Evolutionary conservation across 495 filamentous ascomycete species (phyloP), one percentile per base, ranked within the genome.

Genomic region (Aspergillus cristatus): DNA sequence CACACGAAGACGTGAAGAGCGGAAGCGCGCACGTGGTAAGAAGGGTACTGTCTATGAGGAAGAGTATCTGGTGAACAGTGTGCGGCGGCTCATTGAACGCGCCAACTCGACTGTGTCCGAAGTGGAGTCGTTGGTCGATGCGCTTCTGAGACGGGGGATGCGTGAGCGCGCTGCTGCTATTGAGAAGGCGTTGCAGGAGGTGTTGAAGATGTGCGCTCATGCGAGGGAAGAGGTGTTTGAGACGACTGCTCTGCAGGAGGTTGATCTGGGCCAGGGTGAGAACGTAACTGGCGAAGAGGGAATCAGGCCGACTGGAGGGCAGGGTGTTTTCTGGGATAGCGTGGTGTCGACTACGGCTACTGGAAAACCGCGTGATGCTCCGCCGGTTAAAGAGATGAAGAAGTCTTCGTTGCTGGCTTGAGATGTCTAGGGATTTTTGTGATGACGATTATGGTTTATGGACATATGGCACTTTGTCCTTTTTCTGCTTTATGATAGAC

Each of bases 41-140:
- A 95, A 96, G 69, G 91, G 91, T 12, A 94, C 81, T 29, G 82
- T 98, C 3, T 98, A 97, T 54, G 91, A 98, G 51, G 91, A 97
- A 56, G 91, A 96, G 60, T 97, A 98, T 55, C 70, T 98, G 8
- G 78, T 94, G 31, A 90, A 84, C 50, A 86, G 79, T 45, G 78
- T 95, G 24, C 70, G 81, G n/a, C 66, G 91, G 25, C 67, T 97
- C 28, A 75, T 94, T 15, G 86, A 94, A 52, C 70, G 89, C 14
- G 75, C 94, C n/a, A 86, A 88, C 53, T 62, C 62, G 7, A 66
- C 80, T 1, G 65, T 74, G 13, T 62, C 66, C 0, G 91, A 97
- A 47, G 74, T 83, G 0, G 69, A 75, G 52, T 59, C 76, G 22
- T 68, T 96, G 8, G 73, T 94, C 1, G 75, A 82, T 47, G 84